These are phyloP conservation scores for Fusarium subglutinans DNA, from an alignment of 2,329 filamentous ascomycete genomes.

Conservation along the genomic window DNA sequence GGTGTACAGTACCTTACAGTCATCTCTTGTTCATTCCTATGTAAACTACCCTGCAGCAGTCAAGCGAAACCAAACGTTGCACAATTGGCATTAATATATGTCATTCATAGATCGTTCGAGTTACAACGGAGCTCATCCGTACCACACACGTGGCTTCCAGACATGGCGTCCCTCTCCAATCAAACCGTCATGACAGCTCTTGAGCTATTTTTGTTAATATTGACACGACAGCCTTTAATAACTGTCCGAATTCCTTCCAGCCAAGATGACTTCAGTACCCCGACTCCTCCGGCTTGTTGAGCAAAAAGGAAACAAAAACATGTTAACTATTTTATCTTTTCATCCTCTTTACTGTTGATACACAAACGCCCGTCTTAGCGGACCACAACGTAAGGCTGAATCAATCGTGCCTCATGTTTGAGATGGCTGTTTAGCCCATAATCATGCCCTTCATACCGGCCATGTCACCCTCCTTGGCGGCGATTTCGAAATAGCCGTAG, in stretches of 20 bases:
- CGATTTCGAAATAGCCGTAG: slow-evolving; percentile 99
- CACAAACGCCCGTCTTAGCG: slow-evolving; percentile 33
- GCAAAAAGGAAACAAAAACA: slow-evolving; percentile 42
- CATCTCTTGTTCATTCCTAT: background rate
- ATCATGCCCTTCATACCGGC: slow-evolving; percentile 80
- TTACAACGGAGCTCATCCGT: slow-evolving; percentile 31
- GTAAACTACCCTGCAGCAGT: background rate
- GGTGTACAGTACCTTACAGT: background rate
- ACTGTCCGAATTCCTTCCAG: slow-evolving; percentile 38
- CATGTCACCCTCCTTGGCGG: slow-evolving; percentile 97
- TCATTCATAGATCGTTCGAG: slow-evolving; percentile 43
- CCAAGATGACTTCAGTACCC: slow-evolving; percentile 36
- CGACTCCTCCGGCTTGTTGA: slow-evolving; percentile 38
- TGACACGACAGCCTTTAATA: slow-evolving; percentile 38
- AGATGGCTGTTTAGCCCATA: slow-evolving; percentile 64
- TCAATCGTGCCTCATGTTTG: slow-evolving; percentile 32
- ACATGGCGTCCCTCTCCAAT: slow-evolving; percentile 25
- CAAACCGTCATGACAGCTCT: slow-evolving; percentile 36
- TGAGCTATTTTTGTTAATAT: slow-evolving; percentile 32
- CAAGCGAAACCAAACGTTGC: background rate
- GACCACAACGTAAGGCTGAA: slow-evolving; percentile 33
- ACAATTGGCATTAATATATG: slow-evolving; percentile 36
- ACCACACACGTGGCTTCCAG: slow-evolving; percentile 11
- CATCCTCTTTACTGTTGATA: slow-evolving; percentile 43
- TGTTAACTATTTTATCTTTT: slow-evolving; percentile 45